Evolutionary conservation across 192 early-diverging fungal genomes (phyloP).

Genomic region (Jimgerdemannia flammicorona): DNA sequence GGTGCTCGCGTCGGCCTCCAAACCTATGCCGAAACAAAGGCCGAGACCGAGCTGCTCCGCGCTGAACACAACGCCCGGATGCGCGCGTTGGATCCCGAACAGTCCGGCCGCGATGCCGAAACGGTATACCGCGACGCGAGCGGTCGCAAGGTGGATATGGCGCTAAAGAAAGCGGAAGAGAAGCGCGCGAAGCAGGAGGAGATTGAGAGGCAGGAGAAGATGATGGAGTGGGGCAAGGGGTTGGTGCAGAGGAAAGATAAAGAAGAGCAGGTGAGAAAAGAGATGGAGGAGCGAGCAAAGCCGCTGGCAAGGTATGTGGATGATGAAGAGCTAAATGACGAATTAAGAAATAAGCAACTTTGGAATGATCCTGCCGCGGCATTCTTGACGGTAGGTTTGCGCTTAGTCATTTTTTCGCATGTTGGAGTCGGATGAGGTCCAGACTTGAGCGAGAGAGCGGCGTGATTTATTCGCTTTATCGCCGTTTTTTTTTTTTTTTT

Average conservation of each 20-base stretch:
- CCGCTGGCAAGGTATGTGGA: constrained; percentile 58
- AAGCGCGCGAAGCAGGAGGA: constrained; percentile 22
- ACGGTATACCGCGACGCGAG: constrained; percentile 31
- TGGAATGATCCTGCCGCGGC: constrained; percentile 66
- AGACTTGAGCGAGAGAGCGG: background rate
- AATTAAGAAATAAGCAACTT: constrained; percentile 47
- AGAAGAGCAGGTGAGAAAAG: constrained; percentile 26
- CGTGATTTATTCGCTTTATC: background rate
- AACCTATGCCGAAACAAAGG: constrained; percentile 21
- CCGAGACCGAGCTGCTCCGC: constrained; percentile 19
- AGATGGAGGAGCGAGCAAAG: constrained; percentile 40
- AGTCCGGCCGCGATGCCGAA: constrained; percentile 16
- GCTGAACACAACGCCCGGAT: constrained; percentile 6
- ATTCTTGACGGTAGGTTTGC: constrained; percentile 42
- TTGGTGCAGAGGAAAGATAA: constrained; percentile 45
- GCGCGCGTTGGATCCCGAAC: constrained; percentile 8
- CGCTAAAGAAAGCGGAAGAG: constrained; percentile 26
- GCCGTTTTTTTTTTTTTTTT: constrained; percentile 5
- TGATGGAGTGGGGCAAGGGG: constrained; percentile 60
- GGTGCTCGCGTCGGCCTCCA: constrained; percentile 18
- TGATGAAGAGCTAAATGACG: constrained; percentile 60
- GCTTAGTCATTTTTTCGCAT: background rate
- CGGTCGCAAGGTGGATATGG: constrained; percentile 28
- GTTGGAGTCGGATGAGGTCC: too few species aligned
- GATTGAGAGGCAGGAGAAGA: constrained; percentile 48